Base-by-base conservation (phyloP, 2,329 filamentous ascomycete genomes). In the Chaetomiaceae sp. region DNA sequence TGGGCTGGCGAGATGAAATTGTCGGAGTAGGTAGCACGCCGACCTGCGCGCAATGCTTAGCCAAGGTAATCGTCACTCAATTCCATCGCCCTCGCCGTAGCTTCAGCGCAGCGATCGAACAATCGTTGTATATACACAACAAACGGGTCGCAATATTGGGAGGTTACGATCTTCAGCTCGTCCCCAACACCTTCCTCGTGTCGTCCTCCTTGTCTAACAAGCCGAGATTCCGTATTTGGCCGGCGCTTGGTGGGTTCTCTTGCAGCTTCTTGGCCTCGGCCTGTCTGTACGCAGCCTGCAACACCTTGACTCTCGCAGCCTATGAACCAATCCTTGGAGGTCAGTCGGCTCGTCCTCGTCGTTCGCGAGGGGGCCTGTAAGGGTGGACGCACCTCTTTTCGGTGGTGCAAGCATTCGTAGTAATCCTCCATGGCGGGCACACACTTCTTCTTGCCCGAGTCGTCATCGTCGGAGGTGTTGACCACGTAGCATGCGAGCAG, bases 391-490 rank as follows among this genome's bases (percentile, higher is more conserved):
- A 97, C 93, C 88, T 98, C 93, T 75, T 98, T 98, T 76, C 86
- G 89, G 76, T 98, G 93, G 68, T 98, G 93, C 64, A 98, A 73
- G 70, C 94, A 98, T 74, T 98, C 93, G 67, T 96, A 95, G 75
- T 98, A 98, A 67, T 98, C 93, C 67, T 98, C 93, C 56, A 97
- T 75, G 4, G 82, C 79, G 14, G 86, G 84, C 15, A 77, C 72
- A 67, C 94, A 98, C 72, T 95, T 95, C 68, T 83, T 85, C 74
- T 90, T 93, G 58, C 88, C 88, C 14, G 81, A 79, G 57, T 81
- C 75, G 62, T 90, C 85, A 46, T 91, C 86, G 55, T 84, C 74
- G 56, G 77, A 79, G 46, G 88, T 88, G 74, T 97, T 97, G 65
- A 95, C 83, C 51, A 96, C 89, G 69, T 98, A 98, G 81, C 93